Evolutionary conservation across 495 filamentous ascomycete genomes (phyloP), one percentile per base, ranked within the genome.

Genomic region (Daldinia loculata): DNA sequence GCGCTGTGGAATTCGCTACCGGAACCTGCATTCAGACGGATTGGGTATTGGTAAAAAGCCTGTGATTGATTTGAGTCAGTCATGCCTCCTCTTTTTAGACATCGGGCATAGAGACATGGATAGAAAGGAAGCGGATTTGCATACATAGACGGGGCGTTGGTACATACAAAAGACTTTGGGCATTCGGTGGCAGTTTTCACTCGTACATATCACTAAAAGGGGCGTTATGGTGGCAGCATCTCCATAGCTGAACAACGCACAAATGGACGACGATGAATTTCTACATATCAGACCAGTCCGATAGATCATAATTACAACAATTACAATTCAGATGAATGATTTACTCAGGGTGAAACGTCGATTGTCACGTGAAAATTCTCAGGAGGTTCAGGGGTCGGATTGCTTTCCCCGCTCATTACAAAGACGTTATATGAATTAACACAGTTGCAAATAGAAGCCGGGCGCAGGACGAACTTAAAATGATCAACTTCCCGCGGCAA

Each of bases 1-100:
- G 80, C 36, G 32, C 58, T 17, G 71, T 75, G 61, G 76, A 76
- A 14, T 83, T 83, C 61, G 57, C 51, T 15, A 78, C 75, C 7
- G 80, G 81, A 5, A 57, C 34, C 0, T 74, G 70, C 56, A 69
- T 79, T 5, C 76, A 80, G 61, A 80, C 57, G 17, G 80, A 83
- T 70, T 74, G 63, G 62, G 75, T 83, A 30, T 39, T 67, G 4
- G 39, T 59, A 22, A 71, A 67, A 26, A 29, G 4, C 27, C 24
- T 67, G 24, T 66, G 51, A 66, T 30, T 17, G 8, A 26, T 22
- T 53, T 8, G 30, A 53, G 7, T 22, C 43, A 17, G 26, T n/a
- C 26, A 53, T 26, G 39, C 15, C n/a, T 41, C 39, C 39, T 22
- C 9, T 24, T 12, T 48, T 24, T 41, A 41, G n/a, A 24, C 9